Conservation (phyloP, 2,329 filamentous ascomycete species). For the Xylaria multiplex region DNA sequence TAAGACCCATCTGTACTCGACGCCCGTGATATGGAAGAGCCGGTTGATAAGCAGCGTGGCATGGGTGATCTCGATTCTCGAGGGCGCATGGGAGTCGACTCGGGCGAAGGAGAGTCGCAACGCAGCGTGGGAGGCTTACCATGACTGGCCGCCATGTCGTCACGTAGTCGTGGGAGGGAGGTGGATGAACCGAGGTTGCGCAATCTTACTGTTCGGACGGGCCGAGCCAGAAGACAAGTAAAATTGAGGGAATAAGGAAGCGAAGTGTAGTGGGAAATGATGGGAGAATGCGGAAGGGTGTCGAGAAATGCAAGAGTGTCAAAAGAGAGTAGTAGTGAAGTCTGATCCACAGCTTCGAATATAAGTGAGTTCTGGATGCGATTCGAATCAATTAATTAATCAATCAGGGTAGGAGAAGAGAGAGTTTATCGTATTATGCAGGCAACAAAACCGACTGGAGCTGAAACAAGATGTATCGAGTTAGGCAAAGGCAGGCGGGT, state of each 20-base stretch:
- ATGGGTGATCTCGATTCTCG: constrained; percentile 68
- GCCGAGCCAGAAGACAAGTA: not conserved
- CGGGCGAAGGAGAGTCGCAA: constrained; percentile 72
- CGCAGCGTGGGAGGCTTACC: constrained; percentile 54
- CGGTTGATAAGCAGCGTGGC: constrained; percentile 71
- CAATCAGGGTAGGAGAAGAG: constrained; percentile 12
- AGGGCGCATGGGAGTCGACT: constrained; percentile 69
- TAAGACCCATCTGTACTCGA: constrained; percentile 62
- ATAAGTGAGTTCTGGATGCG: constrained; percentile 27
- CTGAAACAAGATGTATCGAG: constrained; percentile 20
- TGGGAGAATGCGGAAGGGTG: constrained; percentile 12
- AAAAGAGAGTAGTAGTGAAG: constrained; percentile 33
- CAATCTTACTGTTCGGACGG: constrained; percentile 13
- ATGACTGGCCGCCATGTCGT: constrained; percentile 51
- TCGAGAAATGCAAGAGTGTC: constrained; percentile 26
- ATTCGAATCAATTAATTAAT: constrained; percentile 3
- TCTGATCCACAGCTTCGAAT: constrained; percentile 43
- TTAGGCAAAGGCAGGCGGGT: constrained; percentile 28
- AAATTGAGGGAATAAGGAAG: not conserved
- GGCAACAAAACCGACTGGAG: constrained; percentile 30
- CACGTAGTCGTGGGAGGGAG: not conserved
- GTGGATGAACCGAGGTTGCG: constrained; percentile 8
- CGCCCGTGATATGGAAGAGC: constrained; percentile 67
- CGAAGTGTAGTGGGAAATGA: constrained; percentile 19
- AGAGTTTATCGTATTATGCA: constrained; percentile 32